These are phyloP conservation scores for Biscogniauxia marginata DNA, from an alignment of 2,329 filamentous ascomycete species.

Conservation along the genomic window DNA sequence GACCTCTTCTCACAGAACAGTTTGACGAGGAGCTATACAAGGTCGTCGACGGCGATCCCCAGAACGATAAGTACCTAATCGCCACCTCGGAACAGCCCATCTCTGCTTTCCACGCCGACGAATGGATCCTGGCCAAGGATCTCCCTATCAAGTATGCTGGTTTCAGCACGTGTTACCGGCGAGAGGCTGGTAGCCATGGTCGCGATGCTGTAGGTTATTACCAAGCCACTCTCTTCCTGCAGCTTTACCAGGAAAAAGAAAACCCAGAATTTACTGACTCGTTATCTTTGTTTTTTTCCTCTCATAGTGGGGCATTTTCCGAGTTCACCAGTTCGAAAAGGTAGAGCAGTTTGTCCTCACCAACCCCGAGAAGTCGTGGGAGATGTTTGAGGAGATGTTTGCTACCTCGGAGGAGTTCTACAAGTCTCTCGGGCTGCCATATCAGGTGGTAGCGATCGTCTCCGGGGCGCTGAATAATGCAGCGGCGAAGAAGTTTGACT, in stretches of 20 bases:
- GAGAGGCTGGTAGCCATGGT: conserved; percentile 89
- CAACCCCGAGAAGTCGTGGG: conserved; percentile 88
- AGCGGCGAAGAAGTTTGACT: conserved; percentile 87
- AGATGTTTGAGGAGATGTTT: conserved; percentile 93
- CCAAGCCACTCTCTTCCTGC: neutral
- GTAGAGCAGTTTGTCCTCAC: conserved; percentile 54
- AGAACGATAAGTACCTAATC: conserved; percentile 78
- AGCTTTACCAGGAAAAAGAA: neutral
- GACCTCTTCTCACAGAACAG: conserved; percentile 4
- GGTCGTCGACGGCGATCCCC: conserved; percentile 81
- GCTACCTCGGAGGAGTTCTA: conserved; percentile 90
- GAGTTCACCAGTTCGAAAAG: conserved; percentile 98
- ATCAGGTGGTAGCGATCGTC: conserved; percentile 90
- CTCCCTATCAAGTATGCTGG: conserved; percentile 91
- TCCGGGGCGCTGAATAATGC: conserved; percentile 94
- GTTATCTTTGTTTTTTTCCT: too few species aligned
- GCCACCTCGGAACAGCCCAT: conserved; percentile 94
- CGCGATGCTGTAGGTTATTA: conserved; percentile 62
- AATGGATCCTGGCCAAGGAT: conserved; percentile 84
- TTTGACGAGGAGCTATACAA: conserved; percentile 99
- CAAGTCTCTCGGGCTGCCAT: conserved; percentile 82
- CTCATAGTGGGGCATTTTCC: conserved; percentile 84
- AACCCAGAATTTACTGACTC: neutral
- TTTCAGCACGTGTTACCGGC: conserved; percentile 92
- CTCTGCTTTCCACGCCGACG: conserved; percentile 86